phyloP scores from a whole-genome alignment of 768 basidiomycete genomes.

The Mycena rebaudengoi region DNA sequence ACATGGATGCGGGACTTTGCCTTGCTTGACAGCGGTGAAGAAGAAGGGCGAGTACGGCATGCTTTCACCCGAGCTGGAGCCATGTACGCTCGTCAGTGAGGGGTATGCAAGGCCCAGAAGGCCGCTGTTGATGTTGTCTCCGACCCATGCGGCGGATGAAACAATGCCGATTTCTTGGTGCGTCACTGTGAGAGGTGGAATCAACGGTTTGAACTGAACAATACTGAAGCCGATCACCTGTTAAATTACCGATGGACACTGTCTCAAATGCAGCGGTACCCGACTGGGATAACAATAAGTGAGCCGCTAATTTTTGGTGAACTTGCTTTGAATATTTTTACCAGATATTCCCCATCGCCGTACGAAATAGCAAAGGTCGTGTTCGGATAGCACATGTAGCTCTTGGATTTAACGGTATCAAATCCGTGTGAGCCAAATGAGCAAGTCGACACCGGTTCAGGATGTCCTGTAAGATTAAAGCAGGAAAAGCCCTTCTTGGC shows the following conservation, averaged over 20 bases:
- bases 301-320: background rate
- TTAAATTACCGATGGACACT: conserved; percentile 27
- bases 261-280: conserved; percentile 32
- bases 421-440: conserved; percentile 31
- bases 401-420: conserved; percentile 21
- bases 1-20: conserved; percentile 26
- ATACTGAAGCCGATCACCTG: background rate
- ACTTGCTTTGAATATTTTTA: background rate
- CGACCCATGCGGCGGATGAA: conserved; percentile 26
- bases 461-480: conserved; percentile 22
- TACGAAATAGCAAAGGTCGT: conserved; percentile 33
- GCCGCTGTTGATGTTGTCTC: conserved; percentile 27
- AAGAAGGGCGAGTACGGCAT: conserved; percentile 32
- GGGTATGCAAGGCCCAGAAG: conserved; percentile 31
- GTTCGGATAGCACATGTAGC: conserved; percentile 24
- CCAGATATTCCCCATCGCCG: conserved; percentile 30
- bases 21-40: conserved; percentile 30
- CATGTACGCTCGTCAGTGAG: conserved; percentile 23
- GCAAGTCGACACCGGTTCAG: conserved; percentile 18
- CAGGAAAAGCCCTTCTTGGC: conserved; percentile 30
- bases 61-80: conserved; percentile 25
- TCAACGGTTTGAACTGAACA: background rate
- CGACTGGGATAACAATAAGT: conserved; percentile 12
- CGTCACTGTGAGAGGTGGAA: conserved; percentile 1
- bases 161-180: conserved; percentile 28